Conservation (phyloP, 2,329 filamentous ascomycete genomes). For the Simplicillium aogashimaense region DNA sequence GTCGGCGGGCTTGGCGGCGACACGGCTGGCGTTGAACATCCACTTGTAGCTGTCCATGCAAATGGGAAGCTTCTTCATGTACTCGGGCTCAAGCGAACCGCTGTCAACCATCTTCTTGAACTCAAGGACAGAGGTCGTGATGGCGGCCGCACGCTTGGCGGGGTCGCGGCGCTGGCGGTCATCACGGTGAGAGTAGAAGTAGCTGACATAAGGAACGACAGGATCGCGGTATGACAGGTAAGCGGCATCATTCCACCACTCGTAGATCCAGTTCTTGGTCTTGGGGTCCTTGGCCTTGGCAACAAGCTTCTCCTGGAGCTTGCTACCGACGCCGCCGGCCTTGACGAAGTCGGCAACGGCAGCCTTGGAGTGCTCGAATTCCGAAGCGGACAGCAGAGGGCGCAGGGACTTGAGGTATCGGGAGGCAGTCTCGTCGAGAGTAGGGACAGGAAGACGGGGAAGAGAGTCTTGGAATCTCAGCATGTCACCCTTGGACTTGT, state of each 20-base stretch:
- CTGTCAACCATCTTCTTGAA: conserved; percentile 90
- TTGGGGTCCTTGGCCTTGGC: conserved; percentile 71
- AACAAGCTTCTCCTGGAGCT: conserved; percentile 79
- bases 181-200: conserved; percentile 98
- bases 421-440: conserved; percentile 70
- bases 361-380: conserved; percentile 65
- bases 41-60: conserved; percentile 98
- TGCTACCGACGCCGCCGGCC: conserved; percentile 73
- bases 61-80: conserved; percentile 95
- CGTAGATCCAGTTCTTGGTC: conserved; percentile 85
- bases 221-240: conserved; percentile 93
- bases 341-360: conserved; percentile 83
- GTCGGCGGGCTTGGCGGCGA: conserved; percentile 74
- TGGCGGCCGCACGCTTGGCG: conserved; percentile 83
- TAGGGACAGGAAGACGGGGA: conserved; percentile 67
- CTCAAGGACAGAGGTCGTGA: conserved; percentile 75
- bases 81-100: conserved; percentile 83
- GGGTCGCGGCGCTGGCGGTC: conserved; percentile 82
- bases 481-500: conserved; percentile 70
- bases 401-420: conserved; percentile 75
- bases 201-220: conserved; percentile 94
- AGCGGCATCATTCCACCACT: conserved; percentile 97
- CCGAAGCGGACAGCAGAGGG: conserved; percentile 58
- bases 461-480: conserved; percentile 81
- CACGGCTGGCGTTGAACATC: conserved; percentile 95